Evolutionary conservation across 805 yeast genomes (phyloP), one percentile per base, ranked within the genome.

Genomic region (Zygosaccharomyces siamensis): DNA sequence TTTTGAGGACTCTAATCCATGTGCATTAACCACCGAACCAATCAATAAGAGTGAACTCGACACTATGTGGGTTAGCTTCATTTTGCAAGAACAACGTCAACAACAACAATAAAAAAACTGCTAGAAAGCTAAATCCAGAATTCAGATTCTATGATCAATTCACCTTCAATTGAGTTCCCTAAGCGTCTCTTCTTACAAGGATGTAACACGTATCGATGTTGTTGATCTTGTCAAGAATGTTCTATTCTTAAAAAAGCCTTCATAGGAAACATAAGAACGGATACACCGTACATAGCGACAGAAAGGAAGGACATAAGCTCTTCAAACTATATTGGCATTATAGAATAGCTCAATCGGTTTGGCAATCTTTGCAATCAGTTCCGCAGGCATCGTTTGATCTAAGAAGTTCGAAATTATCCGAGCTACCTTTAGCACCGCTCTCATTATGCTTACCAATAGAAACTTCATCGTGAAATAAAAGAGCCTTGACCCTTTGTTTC

Each of bases 401-500:
- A 14, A 51, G 39, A 32, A 41, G 35, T 21, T 43, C 46, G 7
- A 31, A 21, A 28, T 33, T 33, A 62, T 11, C 51, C 50, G 50
- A 56, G 52, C 39, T 42, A 45, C 43, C 46, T 11, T 33, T 33
- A 21, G 37, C 5, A 50, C 38, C 48, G 43, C 57, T 59, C 57
- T 47, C 58, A 31, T 52, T 53, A 45, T 60, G 64, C 5, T 57
- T 51, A 11, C 64, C 64, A 11, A 60, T 48, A 5, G 50, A 31
- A 14, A 53, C 50, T 11, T 42, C 39, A 46, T 56, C 54, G 7
- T 56, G 50, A 41, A 60, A 58, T 20, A 60, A 28, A 11, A 51
- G 68, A 59, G 53, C 82, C 78, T 52, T 93, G 67, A 89, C 78
- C 44, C 76, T 70, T 50, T 81, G 82, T 66, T 89, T 89, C 54